A percentile compares a stretch with the other conserved stretches of the same genome.
Conservation (phyloP, 352 stramenopile species). For the Phytophthora pinifolia region DNA sequence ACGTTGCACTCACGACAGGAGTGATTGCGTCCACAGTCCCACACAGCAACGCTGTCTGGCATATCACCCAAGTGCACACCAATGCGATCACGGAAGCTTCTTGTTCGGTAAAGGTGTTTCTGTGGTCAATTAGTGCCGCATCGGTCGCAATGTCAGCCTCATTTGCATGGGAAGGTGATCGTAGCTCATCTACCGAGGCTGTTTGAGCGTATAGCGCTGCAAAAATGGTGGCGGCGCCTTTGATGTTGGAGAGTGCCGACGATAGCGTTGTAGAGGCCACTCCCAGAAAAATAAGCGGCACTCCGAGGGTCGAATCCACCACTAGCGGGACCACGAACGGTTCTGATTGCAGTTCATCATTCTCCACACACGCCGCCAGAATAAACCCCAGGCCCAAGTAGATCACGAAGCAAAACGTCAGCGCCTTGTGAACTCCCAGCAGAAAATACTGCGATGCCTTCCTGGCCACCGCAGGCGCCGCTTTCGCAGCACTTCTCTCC, state of each 20-base stretch:
- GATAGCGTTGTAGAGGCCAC: constrained; percentile 45
- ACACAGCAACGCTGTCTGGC: constrained; percentile 35
- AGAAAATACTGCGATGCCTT: constrained; percentile 38
- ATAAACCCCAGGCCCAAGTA: constrained; percentile 37
- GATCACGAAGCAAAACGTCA: constrained; percentile 35
- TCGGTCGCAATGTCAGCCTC: not conserved
- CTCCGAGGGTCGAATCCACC: constrained; percentile 46
- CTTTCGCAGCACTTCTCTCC: constrained; percentile 8
- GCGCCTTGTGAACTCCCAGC: constrained; percentile 43
- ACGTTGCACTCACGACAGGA: constrained; percentile 41
- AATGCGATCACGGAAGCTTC: constrained; percentile 6
- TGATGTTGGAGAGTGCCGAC: constrained; percentile 51
- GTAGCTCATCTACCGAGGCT: not conserved
- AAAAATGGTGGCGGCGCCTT: constrained; percentile 31
- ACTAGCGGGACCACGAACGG: constrained; percentile 41
- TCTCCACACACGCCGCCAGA: constrained; percentile 33
- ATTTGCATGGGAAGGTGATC: not conserved
- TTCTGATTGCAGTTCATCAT: constrained; percentile 32
- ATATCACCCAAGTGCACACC: constrained; percentile 32
- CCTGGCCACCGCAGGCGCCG: constrained; percentile 5
- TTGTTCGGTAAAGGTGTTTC: not conserved
- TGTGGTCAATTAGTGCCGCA: not conserved
- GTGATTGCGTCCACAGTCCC: constrained; percentile 46
- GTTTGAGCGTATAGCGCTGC: constrained; percentile 8
- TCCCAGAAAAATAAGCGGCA: constrained; percentile 45